Evolutionary conservation across 495 filamentous ascomycete genomes (phyloP).

Genomic region (Barbatosphaeria neglecta): DNA sequence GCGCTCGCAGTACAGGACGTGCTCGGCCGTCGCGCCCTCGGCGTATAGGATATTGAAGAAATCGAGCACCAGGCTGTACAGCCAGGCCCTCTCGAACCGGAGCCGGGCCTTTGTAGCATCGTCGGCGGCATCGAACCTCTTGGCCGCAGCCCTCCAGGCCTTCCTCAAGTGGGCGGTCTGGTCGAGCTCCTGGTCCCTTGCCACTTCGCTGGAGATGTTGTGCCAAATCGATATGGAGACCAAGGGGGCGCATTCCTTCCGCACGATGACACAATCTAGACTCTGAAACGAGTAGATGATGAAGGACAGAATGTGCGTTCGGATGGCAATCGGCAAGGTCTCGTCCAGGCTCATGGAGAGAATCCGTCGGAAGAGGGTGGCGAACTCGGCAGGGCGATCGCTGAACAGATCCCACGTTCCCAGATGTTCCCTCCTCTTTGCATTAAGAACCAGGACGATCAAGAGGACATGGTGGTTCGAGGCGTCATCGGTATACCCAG

Average conservation of each 20-base stretch:
- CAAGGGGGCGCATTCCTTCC: conserved; percentile 91
- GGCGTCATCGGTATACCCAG: conserved; percentile 75
- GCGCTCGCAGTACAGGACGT: conserved; percentile 77
- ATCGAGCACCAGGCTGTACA: conserved; percentile 75
- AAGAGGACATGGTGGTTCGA: conserved; percentile 86
- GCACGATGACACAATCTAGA: conserved; percentile 74
- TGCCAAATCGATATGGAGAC: conserved; percentile 96
- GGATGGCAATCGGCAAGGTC: conserved; percentile 56
- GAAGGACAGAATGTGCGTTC: conserved; percentile 72
- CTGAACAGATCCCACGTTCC: conserved; percentile 81
- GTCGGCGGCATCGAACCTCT: conserved; percentile 80
- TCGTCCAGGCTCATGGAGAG: conserved; percentile 79
- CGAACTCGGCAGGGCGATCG: conserved; percentile 71
- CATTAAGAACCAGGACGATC: conserved; percentile 72
- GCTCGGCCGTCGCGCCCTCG: conserved; percentile 42
- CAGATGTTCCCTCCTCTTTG: conserved; percentile 77
- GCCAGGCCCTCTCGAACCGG: conserved; percentile 87
- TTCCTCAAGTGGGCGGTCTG: conserved; percentile 63
- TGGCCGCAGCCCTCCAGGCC: conserved; percentile 78
- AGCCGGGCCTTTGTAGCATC: conserved; percentile 65
- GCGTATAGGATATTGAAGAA: conserved; percentile 67
- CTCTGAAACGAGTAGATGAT: conserved; percentile 89
- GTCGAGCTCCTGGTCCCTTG: conserved; percentile 56
- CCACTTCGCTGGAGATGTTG: conserved; percentile 61
- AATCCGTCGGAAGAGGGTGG: conserved; percentile 77